These are phyloP conservation scores for Avena sativa DNA, from an alignment of 176 grass and related monocot species.

Conservation along the genomic window DNA sequence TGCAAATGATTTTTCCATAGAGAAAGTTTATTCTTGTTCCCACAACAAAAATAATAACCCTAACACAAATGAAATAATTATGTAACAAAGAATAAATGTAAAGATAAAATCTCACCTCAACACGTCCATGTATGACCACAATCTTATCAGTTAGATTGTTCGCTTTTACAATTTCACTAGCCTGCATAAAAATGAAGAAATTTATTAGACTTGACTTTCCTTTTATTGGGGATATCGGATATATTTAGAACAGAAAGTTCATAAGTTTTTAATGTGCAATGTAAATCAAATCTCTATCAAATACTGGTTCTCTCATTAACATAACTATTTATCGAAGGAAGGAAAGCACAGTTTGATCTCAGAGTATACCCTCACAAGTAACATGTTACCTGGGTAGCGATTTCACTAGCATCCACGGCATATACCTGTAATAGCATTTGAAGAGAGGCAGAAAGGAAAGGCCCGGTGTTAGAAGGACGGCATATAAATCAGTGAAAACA, in stretches of 20 bases:
- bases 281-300: no score
- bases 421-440: constrained; percentile 65
- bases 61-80: constrained; percentile 26
- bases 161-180: constrained; percentile 76
- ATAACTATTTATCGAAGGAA: not conserved
- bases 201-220: not conserved
- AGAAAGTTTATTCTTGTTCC: constrained; percentile 15
- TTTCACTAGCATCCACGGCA: constrained; percentile 88
- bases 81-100: constrained; percentile 33
- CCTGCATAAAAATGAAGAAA: constrained; percentile 54
- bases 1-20: not conserved
- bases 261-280: no score
- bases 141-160: constrained; percentile 81
- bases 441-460: not conserved
- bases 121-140: constrained; percentile 76
- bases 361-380: constrained; percentile 30
- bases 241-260: not conserved
- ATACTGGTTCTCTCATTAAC: no score
- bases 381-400: constrained; percentile 72
- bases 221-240: not conserved
- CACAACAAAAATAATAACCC: not conserved
- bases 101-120: constrained; percentile 71
- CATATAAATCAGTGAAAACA: no score
- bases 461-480: not conserved
- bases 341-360: not conserved